Conservation (phyloP, 2,329 filamentous ascomycete genomes). For the Myriosclerotinia duriaeana region DNA sequence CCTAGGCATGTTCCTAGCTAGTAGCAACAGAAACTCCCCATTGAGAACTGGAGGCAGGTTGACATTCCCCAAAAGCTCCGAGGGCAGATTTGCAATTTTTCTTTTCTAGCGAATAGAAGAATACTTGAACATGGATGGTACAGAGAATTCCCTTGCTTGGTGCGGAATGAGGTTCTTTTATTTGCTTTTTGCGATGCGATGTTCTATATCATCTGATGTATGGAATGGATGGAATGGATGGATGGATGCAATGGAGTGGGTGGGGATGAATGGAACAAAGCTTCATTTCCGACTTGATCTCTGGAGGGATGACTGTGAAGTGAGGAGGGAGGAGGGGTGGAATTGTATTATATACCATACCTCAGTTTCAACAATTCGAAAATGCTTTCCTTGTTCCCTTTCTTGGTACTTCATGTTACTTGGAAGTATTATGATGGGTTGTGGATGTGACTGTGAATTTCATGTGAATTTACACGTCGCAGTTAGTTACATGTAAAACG, state of each 20-base stretch:
- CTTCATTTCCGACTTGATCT: background rate
- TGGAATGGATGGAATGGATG: background rate
- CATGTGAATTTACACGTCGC: no score
- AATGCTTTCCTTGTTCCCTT: background rate
- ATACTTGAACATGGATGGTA: background rate
- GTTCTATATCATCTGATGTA: background rate
- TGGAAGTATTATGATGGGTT: background rate
- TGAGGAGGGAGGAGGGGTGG: background rate
- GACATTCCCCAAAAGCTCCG: background rate
- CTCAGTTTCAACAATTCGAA: background rate
- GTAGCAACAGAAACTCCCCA: background rate
- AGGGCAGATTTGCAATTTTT: constrained; percentile 3
- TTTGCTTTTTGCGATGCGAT: background rate
- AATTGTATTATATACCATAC: constrained; percentile 6
- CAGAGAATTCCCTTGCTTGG: constrained; percentile 4
- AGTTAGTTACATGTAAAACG: no score
- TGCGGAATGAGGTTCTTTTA: background rate
- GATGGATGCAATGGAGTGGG: background rate
- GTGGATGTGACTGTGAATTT: background rate
- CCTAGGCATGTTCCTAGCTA: background rate
- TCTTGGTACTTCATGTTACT: background rate
- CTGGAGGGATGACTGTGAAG: no score
- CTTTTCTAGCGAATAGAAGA: background rate
- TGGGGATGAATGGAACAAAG: background rate
- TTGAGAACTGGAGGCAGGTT: background rate